Conservation (phyloP, 2,329 filamentous ascomycete genomes). For the Diaporthe humulicola region DNA sequence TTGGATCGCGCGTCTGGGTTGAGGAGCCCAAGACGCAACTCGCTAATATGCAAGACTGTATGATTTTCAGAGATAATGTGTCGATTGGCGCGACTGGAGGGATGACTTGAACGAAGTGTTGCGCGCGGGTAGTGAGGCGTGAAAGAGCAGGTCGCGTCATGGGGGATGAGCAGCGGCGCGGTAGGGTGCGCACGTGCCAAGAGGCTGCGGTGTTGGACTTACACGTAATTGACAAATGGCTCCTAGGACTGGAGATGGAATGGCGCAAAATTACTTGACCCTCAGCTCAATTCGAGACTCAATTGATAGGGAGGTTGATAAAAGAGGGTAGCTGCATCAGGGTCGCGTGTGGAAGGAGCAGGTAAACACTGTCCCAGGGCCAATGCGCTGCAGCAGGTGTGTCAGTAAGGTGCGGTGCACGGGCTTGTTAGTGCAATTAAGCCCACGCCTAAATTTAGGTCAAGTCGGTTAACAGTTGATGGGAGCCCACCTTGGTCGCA, state of each 20-base stretch:
- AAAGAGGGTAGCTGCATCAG: neutral
- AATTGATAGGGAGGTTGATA: neutral
- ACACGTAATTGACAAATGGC: neutral
- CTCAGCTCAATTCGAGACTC: neutral
- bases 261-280: neutral
- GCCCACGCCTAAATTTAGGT: neutral
- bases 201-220: neutral
- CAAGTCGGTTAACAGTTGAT: neutral
- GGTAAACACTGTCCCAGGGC: constrained; percentile 21
- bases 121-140: neutral
- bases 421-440: constrained; percentile 1
- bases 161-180: neutral
- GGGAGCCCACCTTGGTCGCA: constrained; percentile 1
- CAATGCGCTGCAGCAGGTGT: neutral
- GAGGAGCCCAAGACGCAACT: constrained; percentile 31
- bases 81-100: neutral
- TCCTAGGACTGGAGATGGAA: neutral
- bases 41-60: constrained; percentile 25
- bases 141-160: neutral
- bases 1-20: constrained; percentile 35
- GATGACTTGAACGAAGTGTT: neutral
- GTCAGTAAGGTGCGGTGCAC: too few relatives aligned
- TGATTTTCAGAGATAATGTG: constrained; percentile 26
- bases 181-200: neutral
- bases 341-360: constrained; percentile 10